Base-by-base conservation (phyloP, 768 basidiomycete species). In the Boletus subcaerulescens region DNA sequence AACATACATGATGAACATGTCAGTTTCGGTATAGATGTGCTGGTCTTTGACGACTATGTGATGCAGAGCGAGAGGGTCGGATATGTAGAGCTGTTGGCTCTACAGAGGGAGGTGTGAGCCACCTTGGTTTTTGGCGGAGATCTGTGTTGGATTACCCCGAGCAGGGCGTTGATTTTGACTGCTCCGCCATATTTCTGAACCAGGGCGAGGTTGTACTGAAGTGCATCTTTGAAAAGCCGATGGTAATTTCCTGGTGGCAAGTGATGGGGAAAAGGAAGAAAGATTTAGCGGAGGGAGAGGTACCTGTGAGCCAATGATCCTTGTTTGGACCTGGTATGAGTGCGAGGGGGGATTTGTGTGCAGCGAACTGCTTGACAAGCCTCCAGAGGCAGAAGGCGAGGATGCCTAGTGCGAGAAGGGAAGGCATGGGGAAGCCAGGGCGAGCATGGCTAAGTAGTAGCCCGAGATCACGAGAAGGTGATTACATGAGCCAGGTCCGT, bases 41-140 rank as follows among this genome's bases (percentile, higher is more conserved):
- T 67, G 66, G 45, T 71, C 74, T 49, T 74, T 75, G 48, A 77
- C 65, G 11, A 73, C 47, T 29, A 76, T 68, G 48, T 74, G 65
- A 54, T 74, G 65, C 6, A 77, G 52, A 11, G 76, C 73, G 26
- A 68, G 66, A 5, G 73, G 76, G 38, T 76, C 76, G 8, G 67
- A 70, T 35, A 76, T 55, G 53, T 70, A 75, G 32, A 77, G 65
- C 12, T 71, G 65, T 13, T 65, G 55, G 24, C 46, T 61, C 65
- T 62, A 48, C 26, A 62, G 44, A 35, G 4, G 46, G 41, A 2
- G 18, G 24, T 14, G 18, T 53, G 46, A 55, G 58, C 15, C 7
- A 32, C 5, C 13, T 31, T 9, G 38, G 35, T 8, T 32, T 12
- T 45, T 22, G 3, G 26, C n/a, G 31, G 24, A 7, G n/a, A 41